Evolutionary conservation across 129 eudicot genomes (phyloP).

Genomic region (Flaveria trinervia): DNA sequence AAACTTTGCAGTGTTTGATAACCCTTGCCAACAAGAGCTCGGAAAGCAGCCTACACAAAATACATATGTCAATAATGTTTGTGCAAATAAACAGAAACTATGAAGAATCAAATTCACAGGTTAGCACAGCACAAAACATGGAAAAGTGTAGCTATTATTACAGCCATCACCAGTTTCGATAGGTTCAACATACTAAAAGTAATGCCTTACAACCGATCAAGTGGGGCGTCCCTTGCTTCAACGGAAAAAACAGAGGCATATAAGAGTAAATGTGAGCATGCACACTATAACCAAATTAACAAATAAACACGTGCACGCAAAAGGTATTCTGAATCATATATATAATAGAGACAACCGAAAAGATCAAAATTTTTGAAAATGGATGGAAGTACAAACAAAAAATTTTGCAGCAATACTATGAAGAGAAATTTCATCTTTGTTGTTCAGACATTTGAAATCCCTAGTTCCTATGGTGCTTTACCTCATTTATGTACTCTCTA

Average conservation of each 20-base stretch:
- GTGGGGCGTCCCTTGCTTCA: too few species aligned
- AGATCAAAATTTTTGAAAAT: background rate
- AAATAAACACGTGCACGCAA: conserved; percentile 9
- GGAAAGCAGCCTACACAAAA: conserved; percentile 68
- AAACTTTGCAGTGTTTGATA: conserved; percentile 81
- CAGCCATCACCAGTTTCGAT: too few species aligned
- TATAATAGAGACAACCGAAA: background rate
- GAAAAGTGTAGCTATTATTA: too few species aligned
- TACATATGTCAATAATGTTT: conserved; percentile 16
- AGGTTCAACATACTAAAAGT: too few species aligned
- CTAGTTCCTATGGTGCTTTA: too few species aligned
- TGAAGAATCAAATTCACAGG: conserved; percentile 5
- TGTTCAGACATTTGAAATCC: too few species aligned
- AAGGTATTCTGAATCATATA: conserved; percentile 6
- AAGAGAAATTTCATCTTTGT: background rate
- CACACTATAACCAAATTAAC: conserved; percentile 12
- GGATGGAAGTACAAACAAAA: background rate
- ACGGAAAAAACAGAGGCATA: conserved; percentile 6
- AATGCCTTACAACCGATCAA: too few species aligned
- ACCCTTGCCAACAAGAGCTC: conserved; percentile 93
- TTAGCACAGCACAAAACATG: too few species aligned
- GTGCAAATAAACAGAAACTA: conserved; percentile 20
- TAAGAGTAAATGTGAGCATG: background rate
- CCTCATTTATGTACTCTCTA: background rate
- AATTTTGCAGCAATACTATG: background rate